Evolutionary conservation across 148 eudicot species (phyloP), one percentile per base, ranked within the genome.

Genomic region (Dysphania ambrosioides): DNA sequence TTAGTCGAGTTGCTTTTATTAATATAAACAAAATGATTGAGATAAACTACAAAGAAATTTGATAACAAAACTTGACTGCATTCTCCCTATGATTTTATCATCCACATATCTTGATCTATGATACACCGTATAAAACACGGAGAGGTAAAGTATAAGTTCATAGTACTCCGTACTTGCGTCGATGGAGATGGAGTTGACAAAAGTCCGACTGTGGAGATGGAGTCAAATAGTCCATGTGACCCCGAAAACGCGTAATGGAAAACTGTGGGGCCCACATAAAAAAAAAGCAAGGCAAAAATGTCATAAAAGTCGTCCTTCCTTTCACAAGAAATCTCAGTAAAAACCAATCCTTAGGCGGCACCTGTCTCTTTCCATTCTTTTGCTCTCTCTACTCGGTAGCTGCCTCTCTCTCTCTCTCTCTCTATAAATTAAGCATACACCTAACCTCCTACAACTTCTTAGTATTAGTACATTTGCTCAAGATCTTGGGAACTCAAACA

Each of bases 161-260:
- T n/a, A n/a, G n/a, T n/a, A n/a, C n/a, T n/a, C n/a, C n/a, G n/a
- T n/a, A n/a, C n/a, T n/a, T n/a, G n/a, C n/a, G n/a, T n/a, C 55
- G 74, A 55, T 51, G n/a, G 21, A 55, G 63, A 56, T 71, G 74
- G 63, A n/a, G 63, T 71, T 71, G 74, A 71, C 74, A 55, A 23
- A 18, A 35, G 64, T n/a, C 30, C 55, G 74, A 71, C 74, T 53
- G 27, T 5, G 24, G 26, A 11, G 36, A 38, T 68, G 30, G 38
- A 49, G 74, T 71, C 47, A 71, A 57, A 57, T 27, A 18, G 3
- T n/a, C n/a, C n/a, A n/a, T n/a, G n/a, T n/a, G 44, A 18, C 35
- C 63, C 74, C 1, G 5, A 71, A 71, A 71, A 71, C 74, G 74
- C 74, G 74, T 71, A 71, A 23, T 71, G 74, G 74, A 55, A 49